A percentile compares a stretch with the other conserved stretches of the same genome.
These are phyloP conservation scores for Tetrahymena thermophila DNA, from an alignment of 73 alveolate species.

Conservation along the genomic window DNA sequence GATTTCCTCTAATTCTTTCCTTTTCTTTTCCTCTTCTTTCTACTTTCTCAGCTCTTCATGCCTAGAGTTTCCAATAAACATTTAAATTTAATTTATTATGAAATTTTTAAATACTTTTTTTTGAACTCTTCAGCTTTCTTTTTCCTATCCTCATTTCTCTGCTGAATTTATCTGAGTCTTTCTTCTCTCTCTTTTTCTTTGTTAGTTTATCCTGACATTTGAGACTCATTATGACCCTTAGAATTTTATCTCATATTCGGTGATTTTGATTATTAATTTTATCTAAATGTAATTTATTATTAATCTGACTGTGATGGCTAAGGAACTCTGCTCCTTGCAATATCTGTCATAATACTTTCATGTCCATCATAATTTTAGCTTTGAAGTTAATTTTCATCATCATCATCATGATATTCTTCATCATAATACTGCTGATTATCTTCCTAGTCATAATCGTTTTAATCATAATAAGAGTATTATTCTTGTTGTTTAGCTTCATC, in stretches of 20 bases:
- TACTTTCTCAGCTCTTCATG: background rate
- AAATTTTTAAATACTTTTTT: background rate
- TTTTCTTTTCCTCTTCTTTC: background rate
- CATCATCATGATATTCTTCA: background rate
- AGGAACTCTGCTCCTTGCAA: background rate
- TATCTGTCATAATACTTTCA: background rate
- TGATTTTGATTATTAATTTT: background rate
- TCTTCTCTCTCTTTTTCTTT: background rate
- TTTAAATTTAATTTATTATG: background rate
- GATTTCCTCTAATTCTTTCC: background rate
- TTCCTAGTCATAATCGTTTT: background rate
- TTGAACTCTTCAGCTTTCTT: background rate
- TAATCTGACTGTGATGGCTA: background rate
- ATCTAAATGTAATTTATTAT: background rate
- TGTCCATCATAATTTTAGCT: background rate
- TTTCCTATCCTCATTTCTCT: background rate
- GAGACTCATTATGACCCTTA: background rate
- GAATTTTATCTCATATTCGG: background rate
- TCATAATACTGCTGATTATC: background rate
- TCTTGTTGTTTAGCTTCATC: background rate
- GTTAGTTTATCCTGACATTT: background rate
- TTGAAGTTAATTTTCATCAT: background rate
- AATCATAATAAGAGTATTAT: background rate
- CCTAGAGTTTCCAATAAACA: background rate
- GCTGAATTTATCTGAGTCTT: background rate